A percentile compares a stretch with the other conserved stretches of the same genome.
phyloP scores from a whole-genome alignment of 1,284 basidiomycete species.

The Fistulina hepatica region DNA sequence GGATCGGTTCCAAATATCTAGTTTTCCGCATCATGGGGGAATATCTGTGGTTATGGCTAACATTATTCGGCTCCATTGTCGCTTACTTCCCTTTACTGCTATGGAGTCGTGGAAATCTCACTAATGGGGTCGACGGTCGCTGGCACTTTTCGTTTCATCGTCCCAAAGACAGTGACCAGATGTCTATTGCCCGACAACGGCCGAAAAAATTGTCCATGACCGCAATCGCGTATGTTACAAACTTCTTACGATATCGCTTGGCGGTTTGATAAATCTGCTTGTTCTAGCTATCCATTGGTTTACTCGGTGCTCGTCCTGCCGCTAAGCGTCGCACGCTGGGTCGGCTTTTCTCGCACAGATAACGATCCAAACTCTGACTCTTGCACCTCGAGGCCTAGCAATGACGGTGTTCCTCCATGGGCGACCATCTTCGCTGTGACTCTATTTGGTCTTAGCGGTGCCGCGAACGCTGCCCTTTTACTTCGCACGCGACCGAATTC shows the following conservation, averaged over 20 bases:
- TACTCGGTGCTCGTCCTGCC: slow-evolving; percentile 21
- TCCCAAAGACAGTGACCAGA: slow-evolving; percentile 4
- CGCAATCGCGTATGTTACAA: slow-evolving; percentile 16
- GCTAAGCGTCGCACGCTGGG: slow-evolving; percentile 22
- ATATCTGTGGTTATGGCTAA: slow-evolving; percentile 36
- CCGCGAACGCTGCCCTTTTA: slow-evolving; percentile 28
- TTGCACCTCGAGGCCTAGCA: slow-evolving; percentile 18
- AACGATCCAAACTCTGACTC: slow-evolving; percentile 12
- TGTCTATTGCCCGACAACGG: slow-evolving; percentile 12
- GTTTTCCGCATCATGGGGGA: slow-evolving; percentile 27
- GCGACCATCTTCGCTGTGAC: slow-evolving; percentile 24
- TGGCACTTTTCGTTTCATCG: slow-evolving; percentile 25
- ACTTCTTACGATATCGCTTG: slow-evolving; percentile 2
- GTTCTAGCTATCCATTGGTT: slow-evolving; percentile 21
- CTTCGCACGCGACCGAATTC: slow-evolving; percentile 23
- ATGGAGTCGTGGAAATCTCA: slow-evolving; percentile 29
- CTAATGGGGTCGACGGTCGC: slow-evolving; percentile 23
- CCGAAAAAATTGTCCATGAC: slow-evolving; percentile 24
- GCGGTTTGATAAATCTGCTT: background rate
- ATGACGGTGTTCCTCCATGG: slow-evolving; percentile 21
- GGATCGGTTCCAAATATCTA: slow-evolving; percentile 27
- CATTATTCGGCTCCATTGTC: slow-evolving; percentile 24
- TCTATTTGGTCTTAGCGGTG: slow-evolving; percentile 26
- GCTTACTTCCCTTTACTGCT: slow-evolving; percentile 30
- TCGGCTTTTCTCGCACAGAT: slow-evolving; percentile 9